A percentile compares a stretch with the other conserved stretches of the same genome.
Conservation (phyloP, 257 asterid species). For the Asclepias syriaca region DNA sequence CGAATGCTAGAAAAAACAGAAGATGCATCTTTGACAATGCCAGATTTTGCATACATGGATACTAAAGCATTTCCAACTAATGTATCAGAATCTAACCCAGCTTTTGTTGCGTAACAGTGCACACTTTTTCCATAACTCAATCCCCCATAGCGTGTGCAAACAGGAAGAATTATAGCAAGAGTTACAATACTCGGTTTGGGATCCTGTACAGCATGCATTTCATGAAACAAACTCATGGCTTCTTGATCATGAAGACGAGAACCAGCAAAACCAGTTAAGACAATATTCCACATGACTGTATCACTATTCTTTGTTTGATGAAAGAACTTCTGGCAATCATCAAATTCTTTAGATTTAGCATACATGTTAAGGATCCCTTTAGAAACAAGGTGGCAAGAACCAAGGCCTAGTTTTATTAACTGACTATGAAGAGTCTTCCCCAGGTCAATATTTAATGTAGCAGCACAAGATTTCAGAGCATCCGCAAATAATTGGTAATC, state of each 20-base stretch:
- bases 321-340: constrained; percentile 52
- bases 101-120: constrained; percentile 53
- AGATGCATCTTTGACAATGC: constrained; percentile 48
- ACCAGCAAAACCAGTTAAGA: constrained; percentile 61
- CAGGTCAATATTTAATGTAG: constrained; percentile 26
- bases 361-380: constrained; percentile 81
- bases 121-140: constrained; percentile 45
- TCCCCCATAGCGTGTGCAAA: constrained; percentile 39
- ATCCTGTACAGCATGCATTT: constrained; percentile 30
- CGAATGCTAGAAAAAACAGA: constrained; percentile 46
- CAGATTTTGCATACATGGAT: constrained; percentile 76
- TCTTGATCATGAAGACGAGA: constrained; percentile 42
- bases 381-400: constrained; percentile 41
- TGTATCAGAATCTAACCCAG: constrained; percentile 59
- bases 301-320: constrained; percentile 36
- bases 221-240: constrained; percentile 42
- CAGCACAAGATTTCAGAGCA: constrained; percentile 58
- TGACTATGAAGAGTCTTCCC: constrained; percentile 61
- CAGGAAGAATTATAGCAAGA: constrained; percentile 71
- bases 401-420: constrained; percentile 55
- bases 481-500: constrained; percentile 45
- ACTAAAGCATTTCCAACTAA: constrained; percentile 75
- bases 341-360: constrained; percentile 63
- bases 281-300: constrained; percentile 71
- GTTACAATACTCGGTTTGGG: constrained; percentile 53